Percentiles rank a stretch among this genome's conserved stretches.
phyloP scores from a whole-genome alignment of 192 early-diverging fungal species.

The Radiomyces spectabilis region DNA sequence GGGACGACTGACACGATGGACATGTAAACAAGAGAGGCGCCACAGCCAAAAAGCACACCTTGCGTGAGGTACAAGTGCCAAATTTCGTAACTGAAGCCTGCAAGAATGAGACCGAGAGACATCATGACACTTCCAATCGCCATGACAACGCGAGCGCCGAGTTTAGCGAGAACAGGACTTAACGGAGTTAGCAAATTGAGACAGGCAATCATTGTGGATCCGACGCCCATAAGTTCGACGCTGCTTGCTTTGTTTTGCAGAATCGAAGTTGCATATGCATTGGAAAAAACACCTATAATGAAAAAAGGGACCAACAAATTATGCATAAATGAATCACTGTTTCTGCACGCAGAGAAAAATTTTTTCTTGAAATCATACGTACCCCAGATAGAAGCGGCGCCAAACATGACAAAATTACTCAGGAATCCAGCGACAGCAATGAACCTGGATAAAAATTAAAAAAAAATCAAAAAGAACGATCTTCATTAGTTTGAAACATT shows the following conservation, averaged over 20 bases:
- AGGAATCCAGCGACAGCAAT: constrained; percentile 1
- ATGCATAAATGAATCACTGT: neutral
- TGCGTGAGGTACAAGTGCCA: constrained; percentile 57
- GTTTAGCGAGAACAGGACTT: neutral
- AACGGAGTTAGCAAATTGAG: constrained; percentile 11
- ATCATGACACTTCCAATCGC: constrained; percentile 8
- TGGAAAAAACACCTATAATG: constrained; percentile 15
- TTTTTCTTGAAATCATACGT: neutral
- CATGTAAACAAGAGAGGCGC: constrained; percentile 25
- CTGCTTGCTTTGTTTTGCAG: constrained; percentile 3
- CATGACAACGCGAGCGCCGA: constrained; percentile 9
- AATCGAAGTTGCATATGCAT: neutral
- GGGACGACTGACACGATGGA: constrained; percentile 21
- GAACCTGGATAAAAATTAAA: neutral
- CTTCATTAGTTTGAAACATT: neutral
- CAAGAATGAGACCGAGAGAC: constrained; percentile 15
- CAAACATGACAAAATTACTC: constrained; percentile 1
- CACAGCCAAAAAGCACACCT: constrained; percentile 50
- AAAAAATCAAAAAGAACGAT: neutral
- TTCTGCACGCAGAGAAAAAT: neutral
- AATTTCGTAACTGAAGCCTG: constrained; percentile 29
- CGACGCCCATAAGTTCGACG: constrained; percentile 15
- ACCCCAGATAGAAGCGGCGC: constrained; percentile 3
- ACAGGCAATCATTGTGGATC: neutral
- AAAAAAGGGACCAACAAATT: neutral